Base-by-base conservation (phyloP, 768 basidiomycete genomes). In the Suillus clintonianus region DNA sequence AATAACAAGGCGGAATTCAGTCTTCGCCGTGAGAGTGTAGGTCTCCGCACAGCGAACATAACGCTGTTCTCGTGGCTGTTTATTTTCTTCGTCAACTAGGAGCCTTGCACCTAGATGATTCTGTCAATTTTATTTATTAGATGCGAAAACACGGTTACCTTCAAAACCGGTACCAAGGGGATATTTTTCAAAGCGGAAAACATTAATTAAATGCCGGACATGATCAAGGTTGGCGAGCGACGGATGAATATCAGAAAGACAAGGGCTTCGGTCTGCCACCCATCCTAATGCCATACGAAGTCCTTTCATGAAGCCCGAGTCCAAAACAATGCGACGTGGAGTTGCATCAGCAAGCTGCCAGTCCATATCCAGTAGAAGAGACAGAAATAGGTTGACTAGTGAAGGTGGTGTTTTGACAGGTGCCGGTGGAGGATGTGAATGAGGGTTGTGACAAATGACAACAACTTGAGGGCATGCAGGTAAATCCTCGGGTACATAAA, bases 341-440 rank as follows among this genome's bases (percentile, higher is more conserved):
- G 73, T 74, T 30, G 71, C 69, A 61, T 74, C 73, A 1, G 73
- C 72, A 10, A 74, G 70, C 54, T 66, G 65, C 73, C 73, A 74
- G 10, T 62, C 68, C 55, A 74, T 53, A 4, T 60, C 50, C 4
- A 58, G 45, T 8, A 74, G 47, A 14, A 73, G 24, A 4, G 62
- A 55, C 9, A 43, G 2, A 19, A 73, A 70, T 4, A 68, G 30
- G 22, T 64, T 58, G 0, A 64, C 41, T 19, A 69, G 41, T 0
- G 45, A 34, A 11, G 67, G 66, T 15, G 61, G 65, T 4, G 66
- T 39, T 22, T 65, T 66, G 3, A 56, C 32, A 3, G 53, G 63
- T 24, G 56, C 43, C 3, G 67, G 67, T 2, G 53, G 53, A 8
- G 60, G 13, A 50, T 68, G 65, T 13, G 62, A 61, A 54, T 68